These are phyloP conservation scores for Aspergillus japonicus DNA, from an alignment of 2,329 filamentous ascomycete genomes.

Conservation along the genomic window DNA sequence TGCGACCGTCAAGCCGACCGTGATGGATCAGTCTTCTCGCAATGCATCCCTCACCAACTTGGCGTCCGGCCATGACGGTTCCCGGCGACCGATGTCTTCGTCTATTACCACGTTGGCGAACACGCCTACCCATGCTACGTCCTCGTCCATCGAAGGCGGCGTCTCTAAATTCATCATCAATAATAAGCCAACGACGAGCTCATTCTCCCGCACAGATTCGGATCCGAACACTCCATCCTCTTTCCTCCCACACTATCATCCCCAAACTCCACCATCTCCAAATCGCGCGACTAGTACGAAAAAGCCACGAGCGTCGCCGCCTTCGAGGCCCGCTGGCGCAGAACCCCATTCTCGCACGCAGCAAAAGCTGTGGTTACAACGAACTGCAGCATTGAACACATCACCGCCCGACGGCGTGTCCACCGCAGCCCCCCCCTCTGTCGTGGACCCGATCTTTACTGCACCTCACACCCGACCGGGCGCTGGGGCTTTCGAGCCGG, in stretches of 20 bases:
- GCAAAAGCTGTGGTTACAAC: constrained; percentile 50
- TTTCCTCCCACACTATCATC: constrained; percentile 49
- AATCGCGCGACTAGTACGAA: constrained; percentile 26
- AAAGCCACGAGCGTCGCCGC: constrained; percentile 34
- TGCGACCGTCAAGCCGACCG: constrained; percentile 42
- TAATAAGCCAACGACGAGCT: constrained; percentile 29
- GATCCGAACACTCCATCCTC: constrained; percentile 48
- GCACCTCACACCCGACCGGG: constrained; percentile 31
- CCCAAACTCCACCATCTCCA: constrained; percentile 46
- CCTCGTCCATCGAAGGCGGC: constrained; percentile 50
- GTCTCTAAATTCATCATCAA: constrained; percentile 47
- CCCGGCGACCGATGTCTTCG: constrained; percentile 33
- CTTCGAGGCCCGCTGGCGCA: constrained; percentile 34
- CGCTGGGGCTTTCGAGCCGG: constrained; percentile 29
- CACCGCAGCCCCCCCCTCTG: constrained; percentile 32
- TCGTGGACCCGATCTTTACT: constrained; percentile 36
- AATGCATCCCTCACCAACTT: constrained; percentile 39
- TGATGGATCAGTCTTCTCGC: constrained; percentile 35
- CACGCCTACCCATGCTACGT: constrained; percentile 38
- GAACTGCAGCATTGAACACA: constrained; percentile 45
- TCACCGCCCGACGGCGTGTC: constrained; percentile 42
- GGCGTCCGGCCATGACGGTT: constrained; percentile 31
- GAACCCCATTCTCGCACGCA: constrained; percentile 48
- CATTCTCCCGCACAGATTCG: constrained; percentile 41
- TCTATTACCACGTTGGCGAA: constrained; percentile 28